Conservation (phyloP, 257 asterid genomes). For the Lithospermum erythrorhizon region DNA sequence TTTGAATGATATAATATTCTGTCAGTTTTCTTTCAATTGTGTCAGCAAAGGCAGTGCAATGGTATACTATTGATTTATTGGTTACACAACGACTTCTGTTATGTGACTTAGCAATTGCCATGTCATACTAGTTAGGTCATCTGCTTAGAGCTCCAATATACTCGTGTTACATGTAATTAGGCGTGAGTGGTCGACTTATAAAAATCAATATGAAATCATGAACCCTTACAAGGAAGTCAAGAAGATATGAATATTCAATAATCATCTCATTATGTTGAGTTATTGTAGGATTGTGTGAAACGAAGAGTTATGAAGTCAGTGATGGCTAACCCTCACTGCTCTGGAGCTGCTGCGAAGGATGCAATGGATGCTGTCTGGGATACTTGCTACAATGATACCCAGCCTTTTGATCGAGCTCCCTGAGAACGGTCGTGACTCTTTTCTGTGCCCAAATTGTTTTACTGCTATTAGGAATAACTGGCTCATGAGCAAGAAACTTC, state of each 20-base stretch:
- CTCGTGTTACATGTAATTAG: background rate
- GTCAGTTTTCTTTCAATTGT: background rate
- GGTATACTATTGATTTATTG: background rate
- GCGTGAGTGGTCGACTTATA: too few relatives aligned
- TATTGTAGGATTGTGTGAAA: constrained; percentile 59
- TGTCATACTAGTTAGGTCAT: background rate
- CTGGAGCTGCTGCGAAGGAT: constrained; percentile 65
- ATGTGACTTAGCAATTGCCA: background rate
- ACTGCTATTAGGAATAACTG: background rate
- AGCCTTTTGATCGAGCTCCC: constrained; percentile 82
- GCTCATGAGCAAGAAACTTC: background rate
- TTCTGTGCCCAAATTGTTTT: background rate
- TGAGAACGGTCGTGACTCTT: constrained; percentile 19
- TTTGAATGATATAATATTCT: background rate
- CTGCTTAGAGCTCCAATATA: too few relatives aligned
- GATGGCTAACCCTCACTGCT: constrained; percentile 58
- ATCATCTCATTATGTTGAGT: constrained; percentile 1
- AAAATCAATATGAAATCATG: background rate
- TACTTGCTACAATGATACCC: constrained; percentile 77
- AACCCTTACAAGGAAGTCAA: background rate
- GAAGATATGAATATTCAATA: background rate
- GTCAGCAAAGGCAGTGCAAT: too few relatives aligned
- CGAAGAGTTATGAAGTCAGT: constrained; percentile 72
- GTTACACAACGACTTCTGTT: background rate
- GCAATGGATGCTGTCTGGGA: constrained; percentile 97